Conservation (phyloP, 352 stramenopile genomes). For the Vaucheria bursata region DNA sequence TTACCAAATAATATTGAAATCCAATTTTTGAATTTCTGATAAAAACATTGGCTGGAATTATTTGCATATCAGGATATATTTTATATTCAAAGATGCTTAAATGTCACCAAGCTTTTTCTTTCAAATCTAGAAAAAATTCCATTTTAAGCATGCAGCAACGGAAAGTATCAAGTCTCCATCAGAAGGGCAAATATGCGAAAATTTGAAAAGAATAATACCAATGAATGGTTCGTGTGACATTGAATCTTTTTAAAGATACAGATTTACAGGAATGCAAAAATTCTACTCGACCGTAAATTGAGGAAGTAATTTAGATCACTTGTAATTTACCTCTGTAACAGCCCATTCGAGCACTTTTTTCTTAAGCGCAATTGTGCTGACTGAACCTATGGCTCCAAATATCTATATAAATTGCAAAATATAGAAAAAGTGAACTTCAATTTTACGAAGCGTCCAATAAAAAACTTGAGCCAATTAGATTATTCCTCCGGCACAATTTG, state of each 20-base stretch:
- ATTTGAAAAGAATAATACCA: neutral
- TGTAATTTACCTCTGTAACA: conserved; percentile 47
- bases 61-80: neutral
- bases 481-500: neutral
- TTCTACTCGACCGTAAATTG: no score
- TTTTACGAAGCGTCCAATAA: neutral
- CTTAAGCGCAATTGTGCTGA: conserved; percentile 54
- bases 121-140: neutral
- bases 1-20: no score
- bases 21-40: no score
- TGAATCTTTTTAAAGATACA: neutral
- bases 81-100: neutral
- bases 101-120: neutral
- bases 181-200: neutral
- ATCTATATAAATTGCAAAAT: conserved; percentile 49
- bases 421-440: neutral
- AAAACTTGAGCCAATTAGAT: neutral
- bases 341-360: conserved; percentile 63
- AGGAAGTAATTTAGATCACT: neutral
- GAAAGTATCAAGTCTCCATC: neutral
- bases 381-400: conserved; percentile 55
- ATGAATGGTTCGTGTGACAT: neutral
- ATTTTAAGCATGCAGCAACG: no score
- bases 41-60: neutral
- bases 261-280: neutral